These are phyloP conservation scores for Mortierella sp. DNA, from an alignment of 371 early-diverging fungal species.

Conservation along the genomic window DNA sequence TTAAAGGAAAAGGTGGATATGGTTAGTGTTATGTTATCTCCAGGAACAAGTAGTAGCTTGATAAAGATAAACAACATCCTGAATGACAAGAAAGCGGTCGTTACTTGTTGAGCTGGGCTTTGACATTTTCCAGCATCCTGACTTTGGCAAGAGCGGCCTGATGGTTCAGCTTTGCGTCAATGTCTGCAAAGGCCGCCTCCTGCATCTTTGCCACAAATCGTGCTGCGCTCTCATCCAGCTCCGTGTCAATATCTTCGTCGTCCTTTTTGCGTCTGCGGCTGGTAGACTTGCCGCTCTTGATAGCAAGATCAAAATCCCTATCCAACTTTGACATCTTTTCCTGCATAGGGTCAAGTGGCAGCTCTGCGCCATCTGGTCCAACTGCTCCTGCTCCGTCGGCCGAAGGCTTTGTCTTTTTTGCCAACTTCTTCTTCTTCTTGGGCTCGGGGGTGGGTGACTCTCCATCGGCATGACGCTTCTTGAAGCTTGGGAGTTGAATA, in stretches of 20 bases:
- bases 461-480: conserved; percentile 38
- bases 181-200: conserved; percentile 84
- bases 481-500: conserved; percentile 40
- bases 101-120: conserved; percentile 78
- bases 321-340: conserved; percentile 72
- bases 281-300: conserved; percentile 69
- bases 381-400: conserved; percentile 14
- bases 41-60: not conserved
- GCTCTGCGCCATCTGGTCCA: conserved; percentile 33
- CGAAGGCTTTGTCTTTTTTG: conserved; percentile 23
- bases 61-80: too few relatives aligned
- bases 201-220: conserved; percentile 85
- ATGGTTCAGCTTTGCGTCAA: conserved; percentile 78
- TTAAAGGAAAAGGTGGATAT: not conserved
- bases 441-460: conserved; percentile 30
- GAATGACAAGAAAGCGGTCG: not conserved
- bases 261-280: conserved; percentile 74
- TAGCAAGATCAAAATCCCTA: conserved; percentile 69
- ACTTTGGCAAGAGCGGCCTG: conserved; percentile 90
- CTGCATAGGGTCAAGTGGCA: conserved; percentile 50
- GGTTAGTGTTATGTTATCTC: not conserved
- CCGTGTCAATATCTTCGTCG: conserved; percentile 73
- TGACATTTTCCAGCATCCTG: conserved; percentile 81
- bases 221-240: conserved; percentile 76
- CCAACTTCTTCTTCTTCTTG: conserved; percentile 42